Evolutionary conservation across 371 early-diverging fungal species (phyloP), one percentile per base, ranked within the genome.

Genomic region (Conidiobolus incongruus): DNA sequence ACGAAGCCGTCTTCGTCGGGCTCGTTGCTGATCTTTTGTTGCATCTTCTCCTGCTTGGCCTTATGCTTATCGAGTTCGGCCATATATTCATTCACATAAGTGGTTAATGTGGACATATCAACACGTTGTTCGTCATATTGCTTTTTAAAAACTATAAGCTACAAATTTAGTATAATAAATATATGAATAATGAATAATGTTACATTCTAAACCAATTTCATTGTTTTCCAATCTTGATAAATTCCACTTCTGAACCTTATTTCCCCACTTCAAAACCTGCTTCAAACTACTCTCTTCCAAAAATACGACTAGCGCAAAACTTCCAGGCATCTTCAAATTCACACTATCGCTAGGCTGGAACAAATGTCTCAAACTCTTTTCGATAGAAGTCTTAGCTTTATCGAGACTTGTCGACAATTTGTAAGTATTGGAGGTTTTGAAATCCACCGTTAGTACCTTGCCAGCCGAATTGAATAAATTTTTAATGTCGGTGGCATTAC

Each of bases 1-100:
- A 86, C 68, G 52, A 92, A 93, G 7, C 94, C 94, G 58, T 93
- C 94, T n/a, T 76, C 90, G 47, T 93, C 94, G 52, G 86, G 81
- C 51, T 72, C 62, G 50, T 86, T 85, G 54, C 59, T 63, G 34
- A 68, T 56, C 31, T 67, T 68, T 44, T 62, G 49, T 35, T 66
- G 59, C 39, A 61, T 65, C 51, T 68, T 62, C 51, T 77, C 77
- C 36, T 68, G 64, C 44, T 72, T 72, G 37, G 71, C 70, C 54
- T 87, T 81, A 44, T 75, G 66, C n/a, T 70, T 71, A 45, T 84
- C 81, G 48, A 85, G 90, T 49, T 75, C 70, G 13, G 60, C 55
- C 72, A 90, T 80, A 51, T 66, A 77, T 22, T 60, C 49, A 48
- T 86, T 78, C 1, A 81, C 79, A 38, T 70, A 57, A 13, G 54